Percentiles rank a stretch among this genome's conserved stretches.
Conservation (phyloP, 75 land plant genomes). For the Cunninghamia lanceolata region DNA sequence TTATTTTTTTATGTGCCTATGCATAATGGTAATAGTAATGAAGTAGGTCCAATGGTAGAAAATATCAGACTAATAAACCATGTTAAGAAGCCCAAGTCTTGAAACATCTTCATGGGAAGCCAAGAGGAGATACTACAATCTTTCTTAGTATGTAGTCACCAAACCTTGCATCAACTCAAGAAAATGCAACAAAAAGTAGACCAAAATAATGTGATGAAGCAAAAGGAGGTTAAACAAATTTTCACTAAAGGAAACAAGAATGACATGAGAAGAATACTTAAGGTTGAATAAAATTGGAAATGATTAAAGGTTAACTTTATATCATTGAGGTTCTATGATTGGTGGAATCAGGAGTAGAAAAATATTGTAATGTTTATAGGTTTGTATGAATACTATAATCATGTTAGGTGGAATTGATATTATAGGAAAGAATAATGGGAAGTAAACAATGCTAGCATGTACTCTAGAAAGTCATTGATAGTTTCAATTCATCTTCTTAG, state of each 20-base stretch:
- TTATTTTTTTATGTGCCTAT: not conserved
- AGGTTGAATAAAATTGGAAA: too few relatives aligned
- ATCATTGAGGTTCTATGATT: too few relatives aligned
- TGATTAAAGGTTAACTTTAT: too few relatives aligned
- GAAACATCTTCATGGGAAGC: not conserved
- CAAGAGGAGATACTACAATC: not conserved
- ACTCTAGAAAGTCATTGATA: too few relatives aligned
- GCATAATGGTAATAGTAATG: not conserved
- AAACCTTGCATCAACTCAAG: not conserved
- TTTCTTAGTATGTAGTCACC: not conserved
- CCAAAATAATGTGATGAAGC: not conserved
- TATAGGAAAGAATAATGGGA: too few relatives aligned
- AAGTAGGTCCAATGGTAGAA: not conserved
- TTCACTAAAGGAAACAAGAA: not conserved
- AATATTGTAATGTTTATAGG: too few relatives aligned
- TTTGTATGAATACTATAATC: too few relatives aligned
- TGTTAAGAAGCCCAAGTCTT: not conserved
- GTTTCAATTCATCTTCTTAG: too few relatives aligned
- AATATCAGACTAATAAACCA: not conserved
- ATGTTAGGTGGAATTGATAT: too few relatives aligned
- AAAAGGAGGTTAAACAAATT: not conserved
- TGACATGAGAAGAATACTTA: not conserved
- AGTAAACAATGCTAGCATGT: too few relatives aligned
- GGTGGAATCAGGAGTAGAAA: too few relatives aligned
- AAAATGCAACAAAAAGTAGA: not conserved